Evolutionary conservation across 495 filamentous ascomycete species (phyloP).

Genomic region (Penicillium parvum): DNA sequence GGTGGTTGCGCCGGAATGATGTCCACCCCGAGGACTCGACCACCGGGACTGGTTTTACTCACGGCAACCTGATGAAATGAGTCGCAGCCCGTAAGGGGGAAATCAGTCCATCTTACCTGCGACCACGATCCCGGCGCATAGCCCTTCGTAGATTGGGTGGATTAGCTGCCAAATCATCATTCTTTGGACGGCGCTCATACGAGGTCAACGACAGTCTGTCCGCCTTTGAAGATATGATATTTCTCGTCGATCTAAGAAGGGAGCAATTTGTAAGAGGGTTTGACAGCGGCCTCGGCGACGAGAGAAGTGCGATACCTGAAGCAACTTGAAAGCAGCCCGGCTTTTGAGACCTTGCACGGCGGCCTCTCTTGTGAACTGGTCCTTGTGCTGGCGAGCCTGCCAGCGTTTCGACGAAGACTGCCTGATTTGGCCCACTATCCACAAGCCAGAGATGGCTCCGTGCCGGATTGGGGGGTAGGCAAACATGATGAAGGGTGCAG

Average conservation of each 20-base stretch:
- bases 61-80: slow-evolving; percentile 63
- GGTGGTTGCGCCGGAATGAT: slow-evolving; percentile 89
- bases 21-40: slow-evolving; percentile 84
- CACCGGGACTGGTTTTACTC: slow-evolving; percentile 66
- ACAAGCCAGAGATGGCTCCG: neutral
- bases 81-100: neutral
- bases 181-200: slow-evolving; percentile 37
- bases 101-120: slow-evolving; percentile 52
- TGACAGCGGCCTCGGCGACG: neutral
- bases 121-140: slow-evolving; percentile 95
- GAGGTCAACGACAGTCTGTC: slow-evolving; percentile 85
- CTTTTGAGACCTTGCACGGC: slow-evolving; percentile 74
- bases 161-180: slow-evolving; percentile 7
- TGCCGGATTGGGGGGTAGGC: slow-evolving; percentile 1
- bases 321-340: slow-evolving; percentile 86
- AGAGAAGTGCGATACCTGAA: slow-evolving; percentile 53
- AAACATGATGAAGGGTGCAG: slow-evolving; percentile 4
- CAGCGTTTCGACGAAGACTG: slow-evolving; percentile 72
- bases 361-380: slow-evolving; percentile 66
- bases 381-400: slow-evolving; percentile 69
- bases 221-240: slow-evolving; percentile 68
- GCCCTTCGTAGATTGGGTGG: slow-evolving; percentile 50
- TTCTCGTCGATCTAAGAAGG: slow-evolving; percentile 75
- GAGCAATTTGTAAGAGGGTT: slow-evolving; percentile 4
- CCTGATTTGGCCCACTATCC: slow-evolving; percentile 14